Base-by-base conservation (phyloP, 495 filamentous ascomycete genomes). In the Penicillium tannophilum region DNA sequence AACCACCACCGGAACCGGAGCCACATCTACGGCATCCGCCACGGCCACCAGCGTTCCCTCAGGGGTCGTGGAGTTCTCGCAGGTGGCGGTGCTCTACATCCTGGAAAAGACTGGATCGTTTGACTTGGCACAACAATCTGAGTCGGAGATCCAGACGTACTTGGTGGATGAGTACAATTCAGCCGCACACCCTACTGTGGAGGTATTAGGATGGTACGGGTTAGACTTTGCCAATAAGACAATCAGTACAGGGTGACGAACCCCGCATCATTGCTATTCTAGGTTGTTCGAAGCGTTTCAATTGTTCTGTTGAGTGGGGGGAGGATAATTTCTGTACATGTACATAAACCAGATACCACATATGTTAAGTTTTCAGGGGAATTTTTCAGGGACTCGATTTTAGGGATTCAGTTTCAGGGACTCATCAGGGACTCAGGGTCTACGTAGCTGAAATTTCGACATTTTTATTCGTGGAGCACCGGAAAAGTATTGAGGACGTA, bases 31-130 rank as follows among this genome's bases (percentile, higher is more conserved):
- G 4, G 42, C 54, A n/a, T 39, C 47, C 2, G 42, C 54, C 23
- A 45, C 47, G 0, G 7, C 35, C 6, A 48, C 50, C 9, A 54
- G 62, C 17, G 67, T 77, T 9, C 71, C 67, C 0, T 51, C 44
- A 2, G 24, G 52, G 0, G 63, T 70, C 11, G 48, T 81, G 36
- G 72, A 81, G 28, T 84, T 84, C 60, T 78, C 80, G 1, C 71
- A 73, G 49, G 66, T 76, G 24, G 75, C 78, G 9, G 75, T 84
- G 11, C 67, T 84, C 19, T 82, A 79, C 60, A 77, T 84, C 55
- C 67, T 83, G 39, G 70, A 82, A 63, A 72, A 80, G 53, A 81
- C 79, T 0, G 75, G 74, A 2, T 68, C 68, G 0, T 58, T 84
- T 0, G 62, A 69, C 3, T 70, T 73, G 10, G 73, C 72, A 17